A percentile compares a stretch with the other conserved stretches of the same genome.
phyloP scores from a whole-genome alignment of 1,284 basidiomycete species.

The Pascua guehoae region DNA sequence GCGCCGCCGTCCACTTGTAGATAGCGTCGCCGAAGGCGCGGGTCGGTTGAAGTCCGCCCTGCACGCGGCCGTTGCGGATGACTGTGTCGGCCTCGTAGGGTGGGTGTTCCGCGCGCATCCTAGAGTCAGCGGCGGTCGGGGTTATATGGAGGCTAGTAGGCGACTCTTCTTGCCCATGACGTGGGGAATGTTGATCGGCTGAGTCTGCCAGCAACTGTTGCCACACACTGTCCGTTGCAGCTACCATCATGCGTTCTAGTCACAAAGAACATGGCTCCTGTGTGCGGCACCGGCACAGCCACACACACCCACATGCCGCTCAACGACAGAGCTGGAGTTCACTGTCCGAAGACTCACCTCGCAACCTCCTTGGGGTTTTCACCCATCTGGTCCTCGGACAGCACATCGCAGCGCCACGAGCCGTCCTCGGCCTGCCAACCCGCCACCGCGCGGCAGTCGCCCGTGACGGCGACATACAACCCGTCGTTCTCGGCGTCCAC shows the following conservation, averaged over 20 bases:
- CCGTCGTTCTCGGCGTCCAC: constrained; percentile 77
- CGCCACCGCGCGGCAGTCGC: constrained; percentile 92
- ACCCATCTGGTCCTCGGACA: constrained; percentile 94
- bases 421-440: constrained; percentile 67
- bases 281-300: too few species aligned
- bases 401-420: constrained; percentile 68
- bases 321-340: too few species aligned
- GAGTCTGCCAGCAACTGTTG: too few species aligned
- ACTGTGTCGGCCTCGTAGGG: constrained; percentile 73
- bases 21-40: constrained; percentile 85
- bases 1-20: constrained; percentile 69
- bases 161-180: too few species aligned
- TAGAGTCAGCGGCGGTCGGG: constrained; percentile 36
- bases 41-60: constrained; percentile 91
- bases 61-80: constrained; percentile 76
- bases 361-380: constrained; percentile 76
- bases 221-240: too few species aligned
- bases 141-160: too few species aligned
- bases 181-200: too few species aligned
- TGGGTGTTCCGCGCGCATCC: constrained; percentile 87
- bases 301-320: too few species aligned
- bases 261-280: too few species aligned
- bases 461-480: constrained; percentile 85
- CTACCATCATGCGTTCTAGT: too few species aligned
- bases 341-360: constrained; percentile 29